Conservation (phyloP, 768 basidiomycete genomes). For the Mycena belliarum region DNA sequence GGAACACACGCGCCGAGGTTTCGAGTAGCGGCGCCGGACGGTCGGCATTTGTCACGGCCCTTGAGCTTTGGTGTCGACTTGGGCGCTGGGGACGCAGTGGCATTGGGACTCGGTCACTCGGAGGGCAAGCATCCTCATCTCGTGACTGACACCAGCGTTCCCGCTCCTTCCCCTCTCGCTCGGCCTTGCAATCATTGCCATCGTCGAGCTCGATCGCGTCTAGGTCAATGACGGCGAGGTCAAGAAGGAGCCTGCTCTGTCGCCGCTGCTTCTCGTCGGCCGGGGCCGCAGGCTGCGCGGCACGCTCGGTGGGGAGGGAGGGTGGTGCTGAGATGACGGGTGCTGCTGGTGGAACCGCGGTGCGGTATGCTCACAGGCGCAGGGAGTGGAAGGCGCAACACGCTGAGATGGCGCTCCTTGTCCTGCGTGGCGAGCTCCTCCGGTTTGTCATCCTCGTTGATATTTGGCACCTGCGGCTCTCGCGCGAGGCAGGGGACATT, state of each 20-base stretch:
- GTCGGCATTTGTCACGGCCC: conserved; percentile 57
- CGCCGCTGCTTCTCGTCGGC: conserved; percentile 35
- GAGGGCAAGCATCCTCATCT: conserved; percentile 32
- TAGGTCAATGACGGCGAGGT: conserved; percentile 31
- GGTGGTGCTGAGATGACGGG: background rate
- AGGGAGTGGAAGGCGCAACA: conserved; percentile 29
- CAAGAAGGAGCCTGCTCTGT: conserved; percentile 46
- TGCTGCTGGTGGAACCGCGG: background rate
- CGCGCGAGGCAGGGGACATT: conserved; percentile 32
- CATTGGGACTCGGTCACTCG: too few species aligned
- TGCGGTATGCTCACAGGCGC: conserved; percentile 15
- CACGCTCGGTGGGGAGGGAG: background rate
- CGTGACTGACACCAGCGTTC: conserved; percentile 5
- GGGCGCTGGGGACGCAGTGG: too few species aligned
- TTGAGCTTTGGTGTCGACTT: conserved; percentile 52
- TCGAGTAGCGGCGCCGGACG: background rate
- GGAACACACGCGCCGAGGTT: conserved; percentile 13
- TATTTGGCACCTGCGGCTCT: conserved; percentile 43
- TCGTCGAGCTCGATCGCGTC: conserved; percentile 15
- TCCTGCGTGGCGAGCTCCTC: conserved; percentile 22
- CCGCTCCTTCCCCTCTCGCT: conserved; percentile 19
- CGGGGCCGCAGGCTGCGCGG: conserved; percentile 6
- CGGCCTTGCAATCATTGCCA: conserved; percentile 42
- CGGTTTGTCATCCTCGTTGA: conserved; percentile 22
- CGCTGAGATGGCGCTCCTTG: conserved; percentile 32